These are phyloP conservation scores for Lentinula lateritia DNA, from an alignment of 768 basidiomycete genomes.

Conservation along the genomic window DNA sequence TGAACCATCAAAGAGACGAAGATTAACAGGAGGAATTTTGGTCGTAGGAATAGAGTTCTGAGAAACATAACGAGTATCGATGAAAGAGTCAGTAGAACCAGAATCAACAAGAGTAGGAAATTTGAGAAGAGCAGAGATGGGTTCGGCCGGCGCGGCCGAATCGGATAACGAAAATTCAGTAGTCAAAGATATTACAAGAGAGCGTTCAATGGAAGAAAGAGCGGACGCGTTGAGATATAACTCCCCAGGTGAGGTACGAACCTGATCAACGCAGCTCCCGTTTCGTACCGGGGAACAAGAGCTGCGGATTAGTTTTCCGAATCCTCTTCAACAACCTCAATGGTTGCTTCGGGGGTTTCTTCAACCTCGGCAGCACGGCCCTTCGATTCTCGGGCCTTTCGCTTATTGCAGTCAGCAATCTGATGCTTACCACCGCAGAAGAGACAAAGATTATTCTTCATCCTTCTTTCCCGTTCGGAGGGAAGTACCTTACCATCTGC, in stretches of 20 bases:
- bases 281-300: not conserved
- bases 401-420: no score
- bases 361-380: not conserved
- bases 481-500: no score
- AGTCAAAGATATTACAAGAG: not conserved
- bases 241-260: not conserved
- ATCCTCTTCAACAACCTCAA: not conserved
- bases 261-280: not conserved
- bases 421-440: no score
- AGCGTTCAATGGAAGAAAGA: not conserved
- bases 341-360: not conserved
- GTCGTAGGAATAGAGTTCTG: not conserved
- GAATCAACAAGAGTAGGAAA: no score
- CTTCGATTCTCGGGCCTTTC: no score
- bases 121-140: not conserved
- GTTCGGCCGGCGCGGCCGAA: not conserved
- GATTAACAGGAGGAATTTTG: not conserved
- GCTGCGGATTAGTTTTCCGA: not conserved
- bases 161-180: not conserved
- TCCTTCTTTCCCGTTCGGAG: no score
- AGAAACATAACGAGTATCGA: not conserved
- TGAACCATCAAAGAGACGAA: not conserved
- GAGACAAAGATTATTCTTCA: no score
- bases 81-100: not conserved
- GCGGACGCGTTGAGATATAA: not conserved